Percentiles rank a stretch among this genome's conserved stretches.
Evolutionary conservation across 148 eudicot genomes (phyloP).

Genomic region (Vaccinium darrowii): DNA sequence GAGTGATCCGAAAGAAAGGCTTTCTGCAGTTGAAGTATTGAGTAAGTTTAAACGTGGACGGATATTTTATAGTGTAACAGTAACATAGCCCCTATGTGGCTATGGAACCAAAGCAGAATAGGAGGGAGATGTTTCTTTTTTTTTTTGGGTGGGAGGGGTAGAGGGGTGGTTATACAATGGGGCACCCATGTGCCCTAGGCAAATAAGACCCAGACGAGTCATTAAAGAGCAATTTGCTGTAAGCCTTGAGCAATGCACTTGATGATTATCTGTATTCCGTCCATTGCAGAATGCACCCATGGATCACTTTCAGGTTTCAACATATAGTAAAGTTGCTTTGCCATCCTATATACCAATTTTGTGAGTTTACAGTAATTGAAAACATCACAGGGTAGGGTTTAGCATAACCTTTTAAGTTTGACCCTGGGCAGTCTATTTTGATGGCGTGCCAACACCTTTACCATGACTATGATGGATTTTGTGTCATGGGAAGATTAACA

Average conservation of each 20-base stretch:
- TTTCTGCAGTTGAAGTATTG: slow-evolving; percentile 77
- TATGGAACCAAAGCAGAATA: not conserved
- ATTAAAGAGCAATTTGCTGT: not conserved
- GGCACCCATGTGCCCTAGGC: not conserved
- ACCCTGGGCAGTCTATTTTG: not conserved
- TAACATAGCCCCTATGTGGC: not conserved
- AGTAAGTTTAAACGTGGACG: slow-evolving; percentile 44
- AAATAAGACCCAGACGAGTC: not conserved
- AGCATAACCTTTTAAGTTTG: not conserved
- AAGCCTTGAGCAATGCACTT: not conserved
- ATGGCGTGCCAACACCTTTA: not conserved
- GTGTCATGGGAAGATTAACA: not conserved
- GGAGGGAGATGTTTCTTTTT: not conserved
- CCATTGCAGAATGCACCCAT: not conserved
- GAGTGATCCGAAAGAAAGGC: slow-evolving; percentile 81
- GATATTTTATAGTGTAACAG: not conserved
- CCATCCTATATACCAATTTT: not conserved
- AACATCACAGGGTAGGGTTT: not conserved
- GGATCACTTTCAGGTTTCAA: not conserved
- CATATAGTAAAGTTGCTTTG: not conserved
- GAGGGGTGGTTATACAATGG: not conserved
- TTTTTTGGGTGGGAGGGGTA: not conserved
- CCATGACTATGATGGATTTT: not conserved
- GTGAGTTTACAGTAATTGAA: not conserved
- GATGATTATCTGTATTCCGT: not conserved